Evolutionary conservation across 164 flowering plant genomes (phyloP), one percentile per base, ranked within the genome.

Genomic region (Echeveria elegans): DNA sequence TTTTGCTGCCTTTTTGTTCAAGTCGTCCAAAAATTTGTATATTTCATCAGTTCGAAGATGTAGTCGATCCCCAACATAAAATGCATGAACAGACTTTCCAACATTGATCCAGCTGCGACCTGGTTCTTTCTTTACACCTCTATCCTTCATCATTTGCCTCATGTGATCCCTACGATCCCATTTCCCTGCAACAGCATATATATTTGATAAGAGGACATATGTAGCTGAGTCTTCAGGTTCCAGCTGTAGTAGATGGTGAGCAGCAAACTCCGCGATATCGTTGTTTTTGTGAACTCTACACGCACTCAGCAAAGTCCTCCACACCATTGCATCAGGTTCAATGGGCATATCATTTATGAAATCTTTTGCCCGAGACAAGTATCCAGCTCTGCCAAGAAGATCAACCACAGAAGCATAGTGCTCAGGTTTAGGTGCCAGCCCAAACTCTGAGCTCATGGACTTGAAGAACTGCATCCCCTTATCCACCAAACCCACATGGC

Each of bases 241-340:
- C 71, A 80, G 48, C 50, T 70, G 69, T 26, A 77, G 68, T 41
- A 77, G 82, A 72, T 73, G 69, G 9, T 23, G 53, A 5, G 82
- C 80, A 56, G 78, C 82, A 64, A 69, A 71, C 68, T 75, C 80
- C 58, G 80, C 82, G 66, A 77, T 72, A 40, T 75, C 74, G 29
- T 66, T 34, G 65, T 77, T 77, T 75, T 77, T 75, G 40, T 72
- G 74, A 69, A 75, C 65, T 34, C 58, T 69, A 63, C 78, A 80
- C 45, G 82, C 79, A 73, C 82, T 80, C 65, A 77, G 69, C 19
- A 80, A 77, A 31, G 80, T 75, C 63, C 80, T 77, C 82, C 82
- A 79, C 61, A 75, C 37, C 73, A 72, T 72, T 60, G 76, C 78
- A 73, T 79, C 82, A 26, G 80, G 75, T 69, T 74, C 59, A 63